phyloP scores from a whole-genome alignment of 2,329 filamentous ascomycete genomes.

The Cladosporium sp. region DNA sequence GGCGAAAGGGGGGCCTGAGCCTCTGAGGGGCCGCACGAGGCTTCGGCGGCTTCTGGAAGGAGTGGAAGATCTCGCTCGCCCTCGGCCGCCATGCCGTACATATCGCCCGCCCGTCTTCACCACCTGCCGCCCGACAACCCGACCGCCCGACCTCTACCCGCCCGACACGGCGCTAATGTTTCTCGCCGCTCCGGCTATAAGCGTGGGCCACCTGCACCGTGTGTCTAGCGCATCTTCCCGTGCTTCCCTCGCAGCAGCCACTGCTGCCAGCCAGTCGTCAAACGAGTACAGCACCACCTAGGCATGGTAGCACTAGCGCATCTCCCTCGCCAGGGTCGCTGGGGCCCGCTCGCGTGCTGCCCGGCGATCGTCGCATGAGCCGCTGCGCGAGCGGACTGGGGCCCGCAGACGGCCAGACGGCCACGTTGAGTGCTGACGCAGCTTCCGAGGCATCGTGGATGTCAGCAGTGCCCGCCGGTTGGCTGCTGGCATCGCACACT shows the following conservation, averaged over 20 bases:
- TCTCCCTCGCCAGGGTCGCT: background rate
- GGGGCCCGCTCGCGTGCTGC: slow-evolving; percentile 6
- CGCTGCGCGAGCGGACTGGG: background rate
- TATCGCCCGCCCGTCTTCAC: slow-evolving; percentile 3
- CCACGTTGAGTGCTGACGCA: slow-evolving; percentile 11
- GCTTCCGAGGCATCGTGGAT: background rate
- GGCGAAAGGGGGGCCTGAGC: background rate
- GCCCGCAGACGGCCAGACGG: background rate
- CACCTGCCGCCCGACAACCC: background rate
- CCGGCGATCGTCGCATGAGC: slow-evolving; percentile 1
- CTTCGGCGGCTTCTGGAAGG: slow-evolving; percentile 4
- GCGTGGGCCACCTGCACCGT: background rate
- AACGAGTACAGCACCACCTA: background rate
- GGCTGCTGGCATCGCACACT: background rate
- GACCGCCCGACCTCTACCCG: no score
- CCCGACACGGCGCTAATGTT: background rate
- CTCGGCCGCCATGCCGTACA: no score
- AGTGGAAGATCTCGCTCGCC: background rate
- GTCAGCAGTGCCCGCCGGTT: slow-evolving; percentile 1
- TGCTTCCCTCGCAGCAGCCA: no score
- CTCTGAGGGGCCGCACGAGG: no score
- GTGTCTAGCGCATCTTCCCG: no score
- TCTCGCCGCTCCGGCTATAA: slow-evolving; percentile 8
- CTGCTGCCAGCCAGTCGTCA: no score
- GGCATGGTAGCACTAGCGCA: background rate